Evolutionary conservation across 208 protist species (phyloP).

Genomic region (Borovskyia barvae): DNA sequence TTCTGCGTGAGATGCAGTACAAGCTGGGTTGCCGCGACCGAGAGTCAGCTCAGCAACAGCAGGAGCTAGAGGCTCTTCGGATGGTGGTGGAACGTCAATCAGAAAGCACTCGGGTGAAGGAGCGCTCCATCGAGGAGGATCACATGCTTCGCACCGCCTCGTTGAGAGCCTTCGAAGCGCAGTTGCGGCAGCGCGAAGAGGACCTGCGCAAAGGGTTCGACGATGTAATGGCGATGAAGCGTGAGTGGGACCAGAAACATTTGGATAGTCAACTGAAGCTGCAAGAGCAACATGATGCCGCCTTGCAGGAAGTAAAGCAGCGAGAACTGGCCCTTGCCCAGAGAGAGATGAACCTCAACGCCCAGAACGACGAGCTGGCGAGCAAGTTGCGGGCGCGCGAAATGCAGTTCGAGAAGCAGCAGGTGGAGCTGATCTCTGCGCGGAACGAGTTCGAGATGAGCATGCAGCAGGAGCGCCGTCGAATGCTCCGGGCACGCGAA

Average conservation of each 20-base stretch:
- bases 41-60: constrained; percentile 29
- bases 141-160: constrained; percentile 21
- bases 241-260: constrained; percentile 27
- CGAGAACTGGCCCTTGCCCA: constrained; percentile 11
- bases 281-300: constrained; percentile 33
- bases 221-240: constrained; percentile 22
- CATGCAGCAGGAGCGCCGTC: constrained; percentile 35
- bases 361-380: constrained; percentile 21
- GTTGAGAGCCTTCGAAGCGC: constrained; percentile 41
- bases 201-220: constrained; percentile 29
- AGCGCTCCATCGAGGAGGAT: constrained; percentile 33
- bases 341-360: constrained; percentile 13
- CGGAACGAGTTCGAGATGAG: constrained; percentile 32
- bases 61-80: constrained; percentile 46
- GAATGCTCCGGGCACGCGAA: constrained; percentile 33
- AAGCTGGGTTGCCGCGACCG: constrained; percentile 44
- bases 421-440: constrained; percentile 32
- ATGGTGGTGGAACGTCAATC: constrained; percentile 23
- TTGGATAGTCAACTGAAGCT: constrained; percentile 30
- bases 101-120: constrained; percentile 25
- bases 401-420: constrained; percentile 44
- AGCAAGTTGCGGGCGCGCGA: constrained; percentile 31
- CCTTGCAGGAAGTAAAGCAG: constrained; percentile 27
- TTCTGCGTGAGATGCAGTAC: constrained; percentile 38
- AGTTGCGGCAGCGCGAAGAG: constrained; percentile 33